Conservation (phyloP, 1,284 basidiomycete species). For the Hypsizygus ulmarius region DNA sequence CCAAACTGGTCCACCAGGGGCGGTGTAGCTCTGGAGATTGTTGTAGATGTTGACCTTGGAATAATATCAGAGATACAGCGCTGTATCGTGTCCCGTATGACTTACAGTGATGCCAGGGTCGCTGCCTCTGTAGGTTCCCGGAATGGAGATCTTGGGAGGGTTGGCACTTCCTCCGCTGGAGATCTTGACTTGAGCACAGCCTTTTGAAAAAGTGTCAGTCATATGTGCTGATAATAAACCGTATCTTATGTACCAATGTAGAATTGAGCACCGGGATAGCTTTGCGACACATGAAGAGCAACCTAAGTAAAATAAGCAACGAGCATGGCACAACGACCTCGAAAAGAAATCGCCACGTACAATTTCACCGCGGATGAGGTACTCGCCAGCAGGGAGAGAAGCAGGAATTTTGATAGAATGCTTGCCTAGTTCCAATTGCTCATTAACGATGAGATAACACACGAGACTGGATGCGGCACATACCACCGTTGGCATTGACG, state of each 20-base stretch:
- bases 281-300: constrained; percentile 42
- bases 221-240: not conserved
- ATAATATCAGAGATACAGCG: not conserved
- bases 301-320: constrained; percentile 29
- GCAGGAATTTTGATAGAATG: constrained; percentile 45
- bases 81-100: not conserved
- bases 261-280: constrained; percentile 46
- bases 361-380: constrained; percentile 49
- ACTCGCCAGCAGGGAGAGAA: constrained; percentile 48
- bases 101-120: constrained; percentile 48
- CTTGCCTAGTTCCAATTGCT: constrained; percentile 30
- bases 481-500: constrained; percentile 42
- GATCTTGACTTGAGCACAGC: constrained; percentile 44
- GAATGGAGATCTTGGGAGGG: constrained; percentile 45
- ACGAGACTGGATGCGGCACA: constrained; percentile 31
- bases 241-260: constrained; percentile 34
- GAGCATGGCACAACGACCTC: not conserved
- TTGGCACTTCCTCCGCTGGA: constrained; percentile 41
- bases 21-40: constrained; percentile 48
- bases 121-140: constrained; percentile 42
- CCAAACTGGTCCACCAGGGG: constrained; percentile 36
- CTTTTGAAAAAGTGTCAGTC: constrained; percentile 6
- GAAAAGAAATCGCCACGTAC: constrained; percentile 25
- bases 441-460: not conserved
- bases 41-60: constrained; percentile 48